These are phyloP conservation scores for Tricholomella constricta DNA, from an alignment of 768 basidiomycete genomes.

Conservation along the genomic window DNA sequence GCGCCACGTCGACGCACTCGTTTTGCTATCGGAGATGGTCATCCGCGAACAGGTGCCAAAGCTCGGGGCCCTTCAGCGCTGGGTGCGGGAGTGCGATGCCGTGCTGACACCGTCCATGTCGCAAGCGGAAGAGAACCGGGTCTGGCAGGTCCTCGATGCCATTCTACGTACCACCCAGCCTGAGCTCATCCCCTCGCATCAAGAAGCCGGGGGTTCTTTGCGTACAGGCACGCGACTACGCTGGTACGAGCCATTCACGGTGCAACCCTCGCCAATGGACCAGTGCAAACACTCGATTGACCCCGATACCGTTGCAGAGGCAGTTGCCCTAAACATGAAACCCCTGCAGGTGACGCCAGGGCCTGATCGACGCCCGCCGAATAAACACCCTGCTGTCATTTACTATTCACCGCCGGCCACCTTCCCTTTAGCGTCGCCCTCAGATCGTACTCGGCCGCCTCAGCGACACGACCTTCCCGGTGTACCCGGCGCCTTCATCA, in stretches of 20 bases:
- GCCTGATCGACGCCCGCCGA: slow-evolving; percentile 52
- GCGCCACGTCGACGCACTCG: slow-evolving; percentile 48
- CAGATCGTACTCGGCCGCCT: slow-evolving; percentile 28
- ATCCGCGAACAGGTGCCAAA: slow-evolving; percentile 48
- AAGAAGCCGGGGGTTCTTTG: slow-evolving; percentile 21
- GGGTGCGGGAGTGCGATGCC: slow-evolving; percentile 61
- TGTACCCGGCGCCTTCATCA: slow-evolving; percentile 49
- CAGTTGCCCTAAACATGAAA: slow-evolving; percentile 22
- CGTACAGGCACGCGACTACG: slow-evolving; percentile 31
- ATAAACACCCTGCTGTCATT: slow-evolving; percentile 53
- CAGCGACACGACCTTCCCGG: slow-evolving; percentile 41
- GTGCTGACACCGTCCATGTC: slow-evolving; percentile 42
- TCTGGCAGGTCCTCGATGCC: slow-evolving; percentile 50
- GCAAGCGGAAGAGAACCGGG: slow-evolving; percentile 40
- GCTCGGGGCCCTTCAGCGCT: slow-evolving; percentile 54
- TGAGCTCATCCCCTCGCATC: slow-evolving; percentile 27
- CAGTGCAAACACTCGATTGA: slow-evolving; percentile 6
- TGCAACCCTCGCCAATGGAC: slow-evolving; percentile 19
- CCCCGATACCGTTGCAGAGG: slow-evolving; percentile 15
- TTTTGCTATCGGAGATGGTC: slow-evolving; percentile 55
- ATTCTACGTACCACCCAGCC: slow-evolving; percentile 49
- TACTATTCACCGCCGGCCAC: slow-evolving; percentile 41
- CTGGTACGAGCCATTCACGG: slow-evolving; percentile 37
- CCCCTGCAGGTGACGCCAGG: slow-evolving; percentile 42
- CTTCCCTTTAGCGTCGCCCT: slow-evolving; percentile 29